These are phyloP conservation scores for Teratosphaeriaceae sp. DNA, from an alignment of 2,329 filamentous ascomycete species.

Conservation along the genomic window DNA sequence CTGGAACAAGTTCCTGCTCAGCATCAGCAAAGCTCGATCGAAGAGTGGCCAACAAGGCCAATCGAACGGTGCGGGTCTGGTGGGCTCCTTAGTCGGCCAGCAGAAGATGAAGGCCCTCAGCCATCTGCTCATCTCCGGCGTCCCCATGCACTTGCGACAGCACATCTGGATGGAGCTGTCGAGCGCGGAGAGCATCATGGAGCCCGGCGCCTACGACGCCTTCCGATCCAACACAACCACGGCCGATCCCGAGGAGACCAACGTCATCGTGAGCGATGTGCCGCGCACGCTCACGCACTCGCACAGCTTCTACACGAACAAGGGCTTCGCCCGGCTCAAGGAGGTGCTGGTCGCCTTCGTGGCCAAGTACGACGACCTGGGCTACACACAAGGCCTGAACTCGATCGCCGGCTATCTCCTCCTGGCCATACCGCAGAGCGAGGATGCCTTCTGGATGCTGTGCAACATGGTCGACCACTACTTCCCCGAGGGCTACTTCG, in stretches of 20 bases:
- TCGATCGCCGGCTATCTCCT: conserved; percentile 85
- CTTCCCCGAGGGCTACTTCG: conserved; percentile 79
- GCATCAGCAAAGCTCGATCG: conserved; percentile 21
- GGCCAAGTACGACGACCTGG: conserved; percentile 78
- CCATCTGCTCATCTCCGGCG: conserved; percentile 75
- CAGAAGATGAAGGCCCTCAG: conserved; percentile 66
- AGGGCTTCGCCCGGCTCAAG: conserved; percentile 76
- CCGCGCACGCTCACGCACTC: conserved; percentile 94
- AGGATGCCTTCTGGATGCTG: conserved; percentile 93
- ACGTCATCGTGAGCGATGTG: conserved; percentile 68
- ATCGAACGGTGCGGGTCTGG: conserved; percentile 67
- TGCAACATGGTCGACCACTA: conserved; percentile 87
- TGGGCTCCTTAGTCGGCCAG: conserved; percentile 80
- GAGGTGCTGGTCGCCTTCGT: conserved; percentile 87
- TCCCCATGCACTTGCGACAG: conserved; percentile 78
- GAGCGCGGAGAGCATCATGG: conserved; percentile 69
- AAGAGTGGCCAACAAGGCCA: conserved; percentile 19
- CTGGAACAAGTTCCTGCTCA: conserved; percentile 28
- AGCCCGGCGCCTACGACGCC: conserved; percentile 78
- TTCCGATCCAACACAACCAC: conserved; percentile 40
- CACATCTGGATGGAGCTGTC: conserved; percentile 96
- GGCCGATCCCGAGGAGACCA: conserved; percentile 75
- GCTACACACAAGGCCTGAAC: conserved; percentile 98
- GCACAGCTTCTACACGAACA: conserved; percentile 89
- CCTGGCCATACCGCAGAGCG: conserved; percentile 85